Percentiles rank a stretch among this genome's conserved stretches.
These are phyloP conservation scores for Phialocephala sp. DNA, from an alignment of 2,329 filamentous ascomycete genomes.

Conservation along the genomic window DNA sequence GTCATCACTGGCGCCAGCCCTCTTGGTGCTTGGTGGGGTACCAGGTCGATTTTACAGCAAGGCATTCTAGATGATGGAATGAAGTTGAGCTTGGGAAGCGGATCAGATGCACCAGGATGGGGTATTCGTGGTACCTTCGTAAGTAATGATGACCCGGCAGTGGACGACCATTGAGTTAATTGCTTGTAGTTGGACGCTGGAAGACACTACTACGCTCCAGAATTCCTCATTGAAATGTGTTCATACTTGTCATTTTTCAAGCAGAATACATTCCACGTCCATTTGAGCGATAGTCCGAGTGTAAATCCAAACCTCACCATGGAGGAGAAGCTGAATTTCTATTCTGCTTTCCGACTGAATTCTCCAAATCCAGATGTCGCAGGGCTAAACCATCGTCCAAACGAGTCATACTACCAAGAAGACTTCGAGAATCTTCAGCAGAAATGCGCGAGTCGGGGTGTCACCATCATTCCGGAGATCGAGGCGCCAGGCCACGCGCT, in stretches of 20 bases:
- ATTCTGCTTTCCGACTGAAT: slow-evolving; percentile 60
- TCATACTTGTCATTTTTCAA: slow-evolving; percentile 67
- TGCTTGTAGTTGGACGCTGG: slow-evolving; percentile 55
- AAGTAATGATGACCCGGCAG: slow-evolving; percentile 16
- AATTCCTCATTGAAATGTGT: slow-evolving; percentile 62
- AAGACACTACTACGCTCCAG: slow-evolving; percentile 60
- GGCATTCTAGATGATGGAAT: slow-evolving; percentile 47
- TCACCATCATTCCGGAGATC: slow-evolving; percentile 64
- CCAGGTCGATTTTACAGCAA: slow-evolving; percentile 59
- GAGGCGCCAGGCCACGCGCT: slow-evolving; percentile 64
- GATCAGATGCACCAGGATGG: slow-evolving; percentile 58
- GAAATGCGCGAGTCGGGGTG: slow-evolving; percentile 58
- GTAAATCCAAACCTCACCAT: slow-evolving; percentile 56
- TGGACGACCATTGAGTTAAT: slow-evolving; percentile 3
- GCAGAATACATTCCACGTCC: slow-evolving; percentile 63
- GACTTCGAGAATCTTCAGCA: slow-evolving; percentile 59
- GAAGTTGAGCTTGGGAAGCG: slow-evolving; percentile 49
- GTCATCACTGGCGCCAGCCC: slow-evolving; percentile 58
- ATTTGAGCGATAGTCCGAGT: slow-evolving; percentile 62
- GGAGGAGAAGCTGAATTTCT: slow-evolving; percentile 51
- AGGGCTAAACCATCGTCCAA: slow-evolving; percentile 55
- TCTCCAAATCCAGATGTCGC: slow-evolving; percentile 54
- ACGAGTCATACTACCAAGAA: slow-evolving; percentile 59
- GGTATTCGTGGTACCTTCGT: slow-evolving; percentile 53
- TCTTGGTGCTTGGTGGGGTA: slow-evolving; percentile 63